These are phyloP conservation scores for Dactylellina sp. DNA, from an alignment of 2,329 filamentous ascomycete species.

Conservation along the genomic window DNA sequence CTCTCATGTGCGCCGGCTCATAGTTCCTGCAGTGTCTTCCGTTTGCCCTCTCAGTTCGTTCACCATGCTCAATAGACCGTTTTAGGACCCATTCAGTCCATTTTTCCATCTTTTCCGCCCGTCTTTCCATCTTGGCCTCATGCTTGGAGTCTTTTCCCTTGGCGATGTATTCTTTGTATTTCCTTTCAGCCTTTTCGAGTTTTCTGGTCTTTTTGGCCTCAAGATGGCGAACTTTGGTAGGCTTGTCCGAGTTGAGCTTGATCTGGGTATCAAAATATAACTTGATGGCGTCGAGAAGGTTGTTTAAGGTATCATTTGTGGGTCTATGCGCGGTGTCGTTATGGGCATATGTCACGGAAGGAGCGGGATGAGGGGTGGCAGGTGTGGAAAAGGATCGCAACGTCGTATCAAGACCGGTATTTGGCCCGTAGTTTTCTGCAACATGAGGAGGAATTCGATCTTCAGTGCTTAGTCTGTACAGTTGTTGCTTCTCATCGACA, in stretches of 20 bases:
- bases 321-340: not conserved
- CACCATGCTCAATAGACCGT: slow-evolving; percentile 10
- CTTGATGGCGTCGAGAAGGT: slow-evolving; percentile 19
- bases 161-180: slow-evolving; percentile 32
- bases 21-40: not conserved
- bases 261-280: slow-evolving; percentile 46
- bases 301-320: slow-evolving; percentile 1
- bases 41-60: not conserved
- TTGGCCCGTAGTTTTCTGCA: slow-evolving; percentile 13
- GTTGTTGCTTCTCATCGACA: slow-evolving; percentile 28
- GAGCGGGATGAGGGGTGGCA: slow-evolving; percentile 1
- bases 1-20: not conserved
- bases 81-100: slow-evolving; percentile 41
- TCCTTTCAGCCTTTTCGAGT: slow-evolving; percentile 45
- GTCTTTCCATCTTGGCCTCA: slow-evolving; percentile 28
- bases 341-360: not conserved
- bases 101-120: slow-evolving; percentile 50
- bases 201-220: slow-evolving; percentile 42
- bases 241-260: slow-evolving; percentile 9
- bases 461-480: slow-evolving; percentile 28
- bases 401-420: slow-evolving; percentile 28
- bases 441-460: slow-evolving; percentile 34
- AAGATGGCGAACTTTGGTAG: slow-evolving; percentile 3
- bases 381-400: slow-evolving; percentile 16
- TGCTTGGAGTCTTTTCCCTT: slow-evolving; percentile 42